Conservation (phyloP, 345 rosid genomes). For the thale cress (Arabidopsis thaliana) region TAIR10.1 NC_003070.9:19846501-19847000, state of each 20-base stretch:
- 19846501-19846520: slow-evolving; percentile 65
- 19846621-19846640: slow-evolving; percentile 60
- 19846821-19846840: slow-evolving; percentile 24
- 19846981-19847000: slow-evolving; percentile 70
- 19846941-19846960: slow-evolving; percentile 57
- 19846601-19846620: slow-evolving; percentile 73
- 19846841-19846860: background rate
- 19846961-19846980: slow-evolving; percentile 62
- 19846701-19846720: slow-evolving; percentile 63
- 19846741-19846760: slow-evolving; percentile 51
- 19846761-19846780: slow-evolving; percentile 58
- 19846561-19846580: slow-evolving; percentile 74
- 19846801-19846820: background rate
- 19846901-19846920: slow-evolving; percentile 58
- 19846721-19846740: slow-evolving; percentile 48
- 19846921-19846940: slow-evolving; percentile 63
- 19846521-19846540: slow-evolving; percentile 63
- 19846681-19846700: slow-evolving; percentile 53
- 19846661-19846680: slow-evolving; percentile 57
- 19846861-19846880: slow-evolving; percentile 43
- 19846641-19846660: slow-evolving; percentile 61
- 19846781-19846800: slow-evolving; percentile 46
- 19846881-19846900: slow-evolving; percentile 80
- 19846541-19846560: slow-evolving; percentile 60
- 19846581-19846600: slow-evolving; percentile 78